Evolutionary conservation across 108 stramenopile species (phyloP).

Genomic region (Conticribra guillardii): DNA sequence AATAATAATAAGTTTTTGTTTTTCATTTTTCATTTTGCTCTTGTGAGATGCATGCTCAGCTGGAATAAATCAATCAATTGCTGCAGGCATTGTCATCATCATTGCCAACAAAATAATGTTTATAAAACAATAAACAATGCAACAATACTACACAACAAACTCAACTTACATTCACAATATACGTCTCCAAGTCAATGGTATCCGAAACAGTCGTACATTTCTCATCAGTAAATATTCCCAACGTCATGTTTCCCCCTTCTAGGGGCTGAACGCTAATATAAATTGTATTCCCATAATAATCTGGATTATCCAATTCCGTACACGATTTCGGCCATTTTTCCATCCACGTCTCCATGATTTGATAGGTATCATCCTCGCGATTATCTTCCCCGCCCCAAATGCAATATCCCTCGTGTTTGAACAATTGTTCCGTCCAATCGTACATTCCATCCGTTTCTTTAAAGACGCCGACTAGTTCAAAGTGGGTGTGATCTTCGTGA

Average conservation of each 20-base stretch:
- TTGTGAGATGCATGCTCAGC: too few relatives aligned
- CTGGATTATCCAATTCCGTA: constrained; percentile 14
- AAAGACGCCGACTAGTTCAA: constrained; percentile 44
- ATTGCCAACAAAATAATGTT: too few relatives aligned
- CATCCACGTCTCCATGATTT: constrained; percentile 40
- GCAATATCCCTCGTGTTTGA: constrained; percentile 55
- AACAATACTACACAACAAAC: too few relatives aligned
- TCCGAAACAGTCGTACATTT: constrained; percentile 15
- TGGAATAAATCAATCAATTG: too few relatives aligned
- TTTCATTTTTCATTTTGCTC: too few relatives aligned
- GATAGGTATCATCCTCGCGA: constrained; percentile 28
- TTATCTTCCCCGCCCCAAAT: constrained; percentile 35
- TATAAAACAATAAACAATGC: too few relatives aligned
- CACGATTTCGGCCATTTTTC: constrained; percentile 38
- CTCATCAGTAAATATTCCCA: constrained; percentile 29
- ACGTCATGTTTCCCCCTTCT: constrained; percentile 34
- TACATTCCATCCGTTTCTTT: constrained; percentile 48
- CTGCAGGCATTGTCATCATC: too few relatives aligned
- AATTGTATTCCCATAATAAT: constrained; percentile 24
- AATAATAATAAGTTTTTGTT: too few relatives aligned
- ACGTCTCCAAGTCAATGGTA: constrained; percentile 14
- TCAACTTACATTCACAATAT: constrained; percentile 18
- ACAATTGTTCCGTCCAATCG: constrained; percentile 48
- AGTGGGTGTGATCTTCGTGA: constrained; percentile 39
- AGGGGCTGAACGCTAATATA: constrained; percentile 24